Evolutionary conservation across 495 filamentous ascomycete species (phyloP).

Genomic region (Penicillium silybi): DNA sequence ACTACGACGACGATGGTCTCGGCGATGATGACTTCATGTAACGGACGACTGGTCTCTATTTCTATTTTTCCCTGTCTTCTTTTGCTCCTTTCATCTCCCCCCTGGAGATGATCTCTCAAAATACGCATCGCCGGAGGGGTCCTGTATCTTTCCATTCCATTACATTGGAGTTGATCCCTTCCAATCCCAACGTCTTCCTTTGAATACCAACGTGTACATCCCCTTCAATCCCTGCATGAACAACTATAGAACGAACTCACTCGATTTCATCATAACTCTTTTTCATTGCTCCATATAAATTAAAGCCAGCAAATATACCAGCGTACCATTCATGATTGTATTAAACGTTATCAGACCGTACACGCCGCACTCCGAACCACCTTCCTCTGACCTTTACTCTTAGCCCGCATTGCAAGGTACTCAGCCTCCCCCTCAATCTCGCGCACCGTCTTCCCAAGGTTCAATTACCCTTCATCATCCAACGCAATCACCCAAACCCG

Average conservation of each 20-base stretch:
- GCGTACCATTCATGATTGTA: neutral
- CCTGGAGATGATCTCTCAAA: conserved; percentile 11
- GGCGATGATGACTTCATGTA: conserved; percentile 70
- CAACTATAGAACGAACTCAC: conserved; percentile 5
- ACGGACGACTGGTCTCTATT: conserved; percentile 23
- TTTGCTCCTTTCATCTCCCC: conserved; percentile 5
- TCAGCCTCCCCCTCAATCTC: conserved; percentile 23
- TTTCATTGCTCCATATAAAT: neutral
- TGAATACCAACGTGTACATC: conserved; percentile 12
- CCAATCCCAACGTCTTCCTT: neutral
- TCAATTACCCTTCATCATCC: conserved; percentile 26
- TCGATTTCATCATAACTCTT: neutral
- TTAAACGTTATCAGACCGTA: neutral
- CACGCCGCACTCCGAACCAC: neutral
- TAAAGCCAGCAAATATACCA: neutral
- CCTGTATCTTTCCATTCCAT: neutral
- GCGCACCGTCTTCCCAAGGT: conserved; percentile 5
- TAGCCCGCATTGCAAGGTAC: conserved; percentile 13
- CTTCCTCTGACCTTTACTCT: conserved; percentile 6
- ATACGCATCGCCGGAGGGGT: conserved; percentile 7
- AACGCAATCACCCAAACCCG: conserved; percentile 24
- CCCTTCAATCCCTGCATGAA: conserved; percentile 9
- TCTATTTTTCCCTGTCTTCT: conserved; percentile 7
- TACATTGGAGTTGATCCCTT: neutral
- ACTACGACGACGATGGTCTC: conserved; percentile 80